phyloP scores from a whole-genome alignment of 2,329 filamentous ascomycete species.

The Colletotrichum sp. region DNA sequence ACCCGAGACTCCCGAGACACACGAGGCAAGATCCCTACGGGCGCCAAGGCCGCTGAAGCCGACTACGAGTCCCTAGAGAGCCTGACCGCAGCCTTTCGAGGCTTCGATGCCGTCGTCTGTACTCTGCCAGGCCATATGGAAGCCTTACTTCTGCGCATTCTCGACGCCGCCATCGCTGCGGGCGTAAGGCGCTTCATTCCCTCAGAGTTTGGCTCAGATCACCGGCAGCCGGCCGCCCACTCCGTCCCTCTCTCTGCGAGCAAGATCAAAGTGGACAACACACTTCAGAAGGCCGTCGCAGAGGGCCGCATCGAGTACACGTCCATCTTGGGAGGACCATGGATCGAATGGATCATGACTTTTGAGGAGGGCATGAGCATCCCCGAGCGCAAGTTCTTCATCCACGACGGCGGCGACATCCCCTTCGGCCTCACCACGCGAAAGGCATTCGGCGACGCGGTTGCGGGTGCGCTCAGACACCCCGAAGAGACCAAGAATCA shows the following conservation, averaged over 20 bases:
- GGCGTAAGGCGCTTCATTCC: conserved; percentile 60
- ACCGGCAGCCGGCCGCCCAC: conserved; percentile 19
- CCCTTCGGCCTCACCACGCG: conserved; percentile 52
- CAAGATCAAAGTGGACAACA: conserved; percentile 21
- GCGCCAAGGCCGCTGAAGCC: conserved; percentile 33
- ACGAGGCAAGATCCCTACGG: conserved; percentile 33
- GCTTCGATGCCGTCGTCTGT: conserved; percentile 62
- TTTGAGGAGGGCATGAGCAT: neutral
- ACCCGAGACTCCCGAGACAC: conserved; percentile 42
- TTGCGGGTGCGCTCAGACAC: conserved; percentile 49
- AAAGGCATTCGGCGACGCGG: conserved; percentile 47
- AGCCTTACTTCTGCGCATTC: conserved; percentile 52
- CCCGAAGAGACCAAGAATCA: conserved; percentile 55
- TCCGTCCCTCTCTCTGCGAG: conserved; percentile 19
- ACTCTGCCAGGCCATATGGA: conserved; percentile 41
- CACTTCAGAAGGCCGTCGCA: neutral
- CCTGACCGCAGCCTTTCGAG: conserved; percentile 55
- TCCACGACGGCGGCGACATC: conserved; percentile 55
- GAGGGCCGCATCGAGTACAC: conserved; percentile 31
- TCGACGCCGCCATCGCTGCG: conserved; percentile 56
- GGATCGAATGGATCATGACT: conserved; percentile 32
- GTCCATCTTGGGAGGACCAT: conserved; percentile 45
- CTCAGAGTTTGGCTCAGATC: conserved; percentile 48
- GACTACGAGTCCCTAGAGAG: conserved; percentile 43
- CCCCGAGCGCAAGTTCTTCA: conserved; percentile 32